A percentile compares a stretch with the other conserved stretches of the same genome.
Conservation (phyloP, 495 filamentous ascomycete species). For the Xylaria telfairii region DNA sequence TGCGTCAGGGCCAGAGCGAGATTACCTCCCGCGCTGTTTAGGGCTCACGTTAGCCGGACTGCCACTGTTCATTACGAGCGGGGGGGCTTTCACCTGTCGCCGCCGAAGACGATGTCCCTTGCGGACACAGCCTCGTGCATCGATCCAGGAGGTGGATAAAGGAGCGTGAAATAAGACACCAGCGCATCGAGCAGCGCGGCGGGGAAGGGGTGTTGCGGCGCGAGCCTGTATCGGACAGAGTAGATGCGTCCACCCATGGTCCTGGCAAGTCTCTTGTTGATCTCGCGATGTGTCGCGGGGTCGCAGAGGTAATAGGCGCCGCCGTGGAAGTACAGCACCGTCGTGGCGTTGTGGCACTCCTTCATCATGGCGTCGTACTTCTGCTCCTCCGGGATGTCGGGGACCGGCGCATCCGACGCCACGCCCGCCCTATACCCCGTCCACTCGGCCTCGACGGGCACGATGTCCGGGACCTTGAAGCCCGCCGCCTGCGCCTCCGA, state of each 20-base stretch:
- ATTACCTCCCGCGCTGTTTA: constrained; percentile 76
- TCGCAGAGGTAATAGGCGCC: constrained; percentile 86
- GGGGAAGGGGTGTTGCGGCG: constrained; percentile 85
- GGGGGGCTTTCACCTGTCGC: constrained; percentile 62
- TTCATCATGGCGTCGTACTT: constrained; percentile 76
- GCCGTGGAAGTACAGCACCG: constrained; percentile 87
- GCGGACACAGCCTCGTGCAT: constrained; percentile 73
- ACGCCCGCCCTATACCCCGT: constrained; percentile 72
- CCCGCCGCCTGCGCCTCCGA: constrained; percentile 45
- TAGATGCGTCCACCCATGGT: constrained; percentile 65
- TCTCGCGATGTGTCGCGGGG: constrained; percentile 66
- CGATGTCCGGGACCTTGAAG: constrained; percentile 60
- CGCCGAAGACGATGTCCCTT: constrained; percentile 75
- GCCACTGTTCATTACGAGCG: not conserved
- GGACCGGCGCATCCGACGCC: constrained; percentile 58
- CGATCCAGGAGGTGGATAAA: constrained; percentile 77
- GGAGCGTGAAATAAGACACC: constrained; percentile 78
- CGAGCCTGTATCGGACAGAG: constrained; percentile 84
- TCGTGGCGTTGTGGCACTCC: constrained; percentile 69
- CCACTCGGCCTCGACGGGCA: constrained; percentile 83
- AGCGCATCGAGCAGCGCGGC: constrained; percentile 84
- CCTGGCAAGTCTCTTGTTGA: constrained; percentile 56
- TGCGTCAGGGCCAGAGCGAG: constrained; percentile 75
- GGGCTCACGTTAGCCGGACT: not conserved
- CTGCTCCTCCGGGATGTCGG: constrained; percentile 67